phyloP scores from a whole-genome alignment of 2,329 filamentous ascomycete genomes.

The Phaeomoniella chlamydospora region DNA sequence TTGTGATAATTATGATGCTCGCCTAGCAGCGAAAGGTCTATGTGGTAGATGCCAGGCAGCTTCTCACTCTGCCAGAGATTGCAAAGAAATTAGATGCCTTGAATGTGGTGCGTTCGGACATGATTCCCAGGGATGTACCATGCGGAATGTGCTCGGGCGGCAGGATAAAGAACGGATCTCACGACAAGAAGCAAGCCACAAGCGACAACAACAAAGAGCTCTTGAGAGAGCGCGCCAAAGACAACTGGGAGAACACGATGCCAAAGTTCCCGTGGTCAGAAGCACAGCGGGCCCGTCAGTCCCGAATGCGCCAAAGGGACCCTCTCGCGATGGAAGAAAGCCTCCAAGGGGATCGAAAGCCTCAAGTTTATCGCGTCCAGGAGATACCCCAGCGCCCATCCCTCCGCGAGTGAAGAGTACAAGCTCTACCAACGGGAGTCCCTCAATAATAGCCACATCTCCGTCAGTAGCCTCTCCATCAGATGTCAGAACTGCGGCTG shows the following conservation, averaged over 20 bases:
- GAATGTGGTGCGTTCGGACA: slow-evolving; percentile 31
- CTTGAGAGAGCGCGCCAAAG: slow-evolving; percentile 22
- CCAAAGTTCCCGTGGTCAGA: slow-evolving; percentile 22
- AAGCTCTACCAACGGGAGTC: not conserved
- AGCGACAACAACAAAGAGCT: slow-evolving; percentile 17
- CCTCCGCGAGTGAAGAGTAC: not conserved
- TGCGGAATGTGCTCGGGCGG: slow-evolving; percentile 18
- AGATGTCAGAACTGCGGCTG: not conserved
- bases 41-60: slow-evolving; percentile 26
- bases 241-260: slow-evolving; percentile 29
- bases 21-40: slow-evolving; percentile 19
- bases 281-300: slow-evolving; percentile 4
- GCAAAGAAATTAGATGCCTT: slow-evolving; percentile 24
- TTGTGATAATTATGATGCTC: slow-evolving; percentile 29
- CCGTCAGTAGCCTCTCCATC: too few species aligned
- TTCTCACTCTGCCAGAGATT: slow-evolving; percentile 22
- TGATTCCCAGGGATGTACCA: slow-evolving; percentile 17
- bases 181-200: slow-evolving; percentile 21
- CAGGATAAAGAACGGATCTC: slow-evolving; percentile 19
- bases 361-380: slow-evolving; percentile 1
- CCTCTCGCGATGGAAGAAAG: not conserved
- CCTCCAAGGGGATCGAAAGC: not conserved
- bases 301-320: not conserved
- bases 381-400: not conserved
- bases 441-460: too few species aligned